A percentile compares a stretch with the other conserved stretches of the same genome.
Conservation (phyloP, 768 basidiomycete species). For the Lactifluus volemus region DNA sequence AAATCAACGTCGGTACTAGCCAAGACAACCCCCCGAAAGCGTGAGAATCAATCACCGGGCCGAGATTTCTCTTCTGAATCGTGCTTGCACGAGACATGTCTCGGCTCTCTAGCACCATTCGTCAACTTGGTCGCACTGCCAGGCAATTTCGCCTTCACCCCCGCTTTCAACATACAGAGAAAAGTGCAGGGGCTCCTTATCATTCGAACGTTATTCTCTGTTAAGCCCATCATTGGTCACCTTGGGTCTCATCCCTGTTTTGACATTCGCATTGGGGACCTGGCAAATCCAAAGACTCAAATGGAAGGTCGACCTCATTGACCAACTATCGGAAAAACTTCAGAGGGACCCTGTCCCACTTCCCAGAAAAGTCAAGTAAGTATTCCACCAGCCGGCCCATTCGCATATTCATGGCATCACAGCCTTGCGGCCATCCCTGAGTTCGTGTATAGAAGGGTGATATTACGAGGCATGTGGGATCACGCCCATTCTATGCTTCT, state of each 20-base stretch:
- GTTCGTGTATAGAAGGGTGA: constrained; percentile 82
- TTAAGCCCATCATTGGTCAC: constrained; percentile 64
- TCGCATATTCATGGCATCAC: constrained; percentile 17
- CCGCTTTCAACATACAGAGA: constrained; percentile 13
- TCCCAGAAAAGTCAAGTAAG: constrained; percentile 82
- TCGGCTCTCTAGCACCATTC: background rate
- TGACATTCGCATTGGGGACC: constrained; percentile 81
- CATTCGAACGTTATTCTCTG: constrained; percentile 49
- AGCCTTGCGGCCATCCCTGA: constrained; percentile 76
- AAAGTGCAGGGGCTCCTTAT: constrained; percentile 29
- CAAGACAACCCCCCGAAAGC: background rate
- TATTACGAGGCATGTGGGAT: constrained; percentile 71
- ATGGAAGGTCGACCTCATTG: constrained; percentile 93
- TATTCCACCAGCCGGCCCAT: constrained; percentile 17
- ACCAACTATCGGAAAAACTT: constrained; percentile 88
- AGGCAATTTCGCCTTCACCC: background rate
- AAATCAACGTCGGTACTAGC: background rate
- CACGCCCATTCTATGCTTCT: constrained; percentile 70
- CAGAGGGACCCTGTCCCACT: constrained; percentile 67
- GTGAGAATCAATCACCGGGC: background rate
- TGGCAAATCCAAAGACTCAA: constrained; percentile 92
- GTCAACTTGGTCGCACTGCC: background rate
- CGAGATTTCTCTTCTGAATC: background rate
- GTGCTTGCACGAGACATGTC: background rate
- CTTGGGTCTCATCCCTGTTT: constrained; percentile 78